Percentiles rank a stretch among this genome's conserved stretches.
These are phyloP conservation scores for Claviceps sp. DNA, from an alignment of 2,329 filamentous ascomycete genomes.

Conservation along the genomic window DNA sequence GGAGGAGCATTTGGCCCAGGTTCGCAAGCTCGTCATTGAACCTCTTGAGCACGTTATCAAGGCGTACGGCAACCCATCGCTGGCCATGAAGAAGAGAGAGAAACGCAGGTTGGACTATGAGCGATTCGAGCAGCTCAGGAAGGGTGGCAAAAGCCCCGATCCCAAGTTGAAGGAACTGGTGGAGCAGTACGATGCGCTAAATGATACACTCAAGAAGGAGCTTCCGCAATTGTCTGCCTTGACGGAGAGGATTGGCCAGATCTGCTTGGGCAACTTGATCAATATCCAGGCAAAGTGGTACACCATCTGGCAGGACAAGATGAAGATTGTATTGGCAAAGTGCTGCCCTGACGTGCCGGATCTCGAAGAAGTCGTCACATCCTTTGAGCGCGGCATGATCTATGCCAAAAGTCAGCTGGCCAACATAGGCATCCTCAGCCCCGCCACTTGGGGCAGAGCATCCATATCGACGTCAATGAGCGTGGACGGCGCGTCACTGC, in stretches of 20 bases:
- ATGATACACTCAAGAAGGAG: slow-evolving; percentile 86
- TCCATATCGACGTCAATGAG: slow-evolving; percentile 46
- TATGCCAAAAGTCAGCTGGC: slow-evolving; percentile 60
- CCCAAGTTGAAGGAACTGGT: slow-evolving; percentile 72
- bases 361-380: slow-evolving; percentile 57
- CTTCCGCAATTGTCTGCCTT: slow-evolving; percentile 70
- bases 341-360: slow-evolving; percentile 46
- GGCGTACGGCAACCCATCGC: slow-evolving; percentile 68
- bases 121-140: slow-evolving; percentile 62
- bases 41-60: slow-evolving; percentile 69
- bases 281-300: slow-evolving; percentile 77
- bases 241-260: slow-evolving; percentile 73
- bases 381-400: slow-evolving; percentile 68
- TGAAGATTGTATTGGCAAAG: slow-evolving; percentile 59
- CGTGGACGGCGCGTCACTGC: slow-evolving; percentile 35
- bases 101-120: slow-evolving; percentile 88
- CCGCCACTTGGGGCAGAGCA: slow-evolving; percentile 45
- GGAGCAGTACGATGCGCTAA: slow-evolving; percentile 81
- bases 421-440: slow-evolving; percentile 66
- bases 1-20: slow-evolving; percentile 61
- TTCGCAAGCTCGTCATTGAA: slow-evolving; percentile 72
- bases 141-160: slow-evolving; percentile 73
- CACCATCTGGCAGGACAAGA: slow-evolving; percentile 68
- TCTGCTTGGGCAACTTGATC: slow-evolving; percentile 71
- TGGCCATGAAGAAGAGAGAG: slow-evolving; percentile 86